phyloP scores from a whole-genome alignment of 139 green algal species.

The Chlorella sp. region DNA sequence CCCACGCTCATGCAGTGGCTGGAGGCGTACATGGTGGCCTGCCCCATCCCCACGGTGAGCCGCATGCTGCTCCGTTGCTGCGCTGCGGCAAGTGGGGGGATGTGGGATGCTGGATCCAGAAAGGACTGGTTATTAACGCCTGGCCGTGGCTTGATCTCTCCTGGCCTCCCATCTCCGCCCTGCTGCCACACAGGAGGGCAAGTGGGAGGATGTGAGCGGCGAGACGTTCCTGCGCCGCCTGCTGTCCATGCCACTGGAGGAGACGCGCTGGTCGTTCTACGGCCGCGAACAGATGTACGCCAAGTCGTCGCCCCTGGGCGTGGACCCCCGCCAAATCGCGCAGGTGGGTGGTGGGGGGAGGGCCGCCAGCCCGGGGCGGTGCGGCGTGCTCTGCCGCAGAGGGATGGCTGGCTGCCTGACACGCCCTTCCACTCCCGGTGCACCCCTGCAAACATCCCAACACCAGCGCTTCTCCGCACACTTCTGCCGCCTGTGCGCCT shows the following conservation, averaged over 20 bases:
- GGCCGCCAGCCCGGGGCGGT: no score
- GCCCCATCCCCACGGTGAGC: constrained; percentile 73
- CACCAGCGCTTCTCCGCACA: no score
- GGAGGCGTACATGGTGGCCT: constrained; percentile 58
- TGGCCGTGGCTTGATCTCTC: no score
- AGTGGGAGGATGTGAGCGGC: constrained; percentile 85
- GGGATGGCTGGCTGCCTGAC: no score
- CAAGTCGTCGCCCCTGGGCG: constrained; percentile 41
- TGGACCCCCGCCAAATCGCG: constrained; percentile 86
- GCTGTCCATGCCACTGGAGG: constrained; percentile 72
- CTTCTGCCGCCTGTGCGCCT: no score
- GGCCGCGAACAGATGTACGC: constrained; percentile 11
- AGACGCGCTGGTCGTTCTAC: constrained; percentile 33
- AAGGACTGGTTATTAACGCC: no score
- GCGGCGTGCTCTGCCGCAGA: no score
- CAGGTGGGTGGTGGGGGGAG: constrained; percentile 29
- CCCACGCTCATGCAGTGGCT: constrained; percentile 53
- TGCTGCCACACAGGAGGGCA: constrained; percentile 72
- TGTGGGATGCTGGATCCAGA: no score
- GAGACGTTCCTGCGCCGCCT: constrained; percentile 85
- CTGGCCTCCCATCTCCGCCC: no score
- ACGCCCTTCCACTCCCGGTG: no score
- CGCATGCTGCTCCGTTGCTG: neutral
- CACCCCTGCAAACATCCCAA: no score
- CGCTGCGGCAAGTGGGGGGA: no score